phyloP scores from a whole-genome alignment of 2,329 filamentous ascomycete genomes.

The Westerdykella sp. region DNA sequence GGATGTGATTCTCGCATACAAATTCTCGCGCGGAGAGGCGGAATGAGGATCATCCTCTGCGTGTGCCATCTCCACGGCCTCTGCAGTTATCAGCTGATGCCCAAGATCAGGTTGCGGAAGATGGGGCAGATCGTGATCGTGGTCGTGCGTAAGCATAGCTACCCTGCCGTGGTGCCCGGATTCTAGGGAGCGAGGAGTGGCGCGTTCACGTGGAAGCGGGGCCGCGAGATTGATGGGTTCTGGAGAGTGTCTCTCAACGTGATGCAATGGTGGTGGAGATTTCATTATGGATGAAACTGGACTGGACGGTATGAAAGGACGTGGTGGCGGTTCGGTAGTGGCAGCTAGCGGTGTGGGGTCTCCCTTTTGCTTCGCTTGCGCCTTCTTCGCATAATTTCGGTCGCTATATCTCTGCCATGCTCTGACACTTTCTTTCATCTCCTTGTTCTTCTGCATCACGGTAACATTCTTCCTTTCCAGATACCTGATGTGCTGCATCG shows the following conservation, averaged over 20 bases:
- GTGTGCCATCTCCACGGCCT: too few relatives aligned
- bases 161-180: too few relatives aligned
- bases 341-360: background rate
- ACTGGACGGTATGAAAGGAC: slow-evolving; percentile 18
- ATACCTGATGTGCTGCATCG: slow-evolving; percentile 25
- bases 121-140: too few relatives aligned
- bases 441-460: slow-evolving; percentile 33
- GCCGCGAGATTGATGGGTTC: too few relatives aligned
- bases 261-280: slow-evolving; percentile 7
- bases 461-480: slow-evolving; percentile 27
- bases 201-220: too few relatives aligned
- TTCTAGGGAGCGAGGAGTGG: too few relatives aligned
- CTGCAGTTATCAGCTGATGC: too few relatives aligned
- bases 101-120: too few relatives aligned
- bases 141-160: too few relatives aligned
- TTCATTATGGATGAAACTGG: slow-evolving; percentile 13
- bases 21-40: background rate
- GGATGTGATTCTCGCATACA: slow-evolving; percentile 25
- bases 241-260: too few relatives aligned
- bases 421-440: slow-evolving; percentile 37
- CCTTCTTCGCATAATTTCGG: slow-evolving; percentile 19
- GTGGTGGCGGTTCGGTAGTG: slow-evolving; percentile 4
- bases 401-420: slow-evolving; percentile 36
- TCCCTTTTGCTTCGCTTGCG: slow-evolving; percentile 2
- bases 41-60: too few relatives aligned